Evolutionary conservation across 768 basidiomycete species (phyloP).

Genomic region (Cantharellus anzutake): DNA sequence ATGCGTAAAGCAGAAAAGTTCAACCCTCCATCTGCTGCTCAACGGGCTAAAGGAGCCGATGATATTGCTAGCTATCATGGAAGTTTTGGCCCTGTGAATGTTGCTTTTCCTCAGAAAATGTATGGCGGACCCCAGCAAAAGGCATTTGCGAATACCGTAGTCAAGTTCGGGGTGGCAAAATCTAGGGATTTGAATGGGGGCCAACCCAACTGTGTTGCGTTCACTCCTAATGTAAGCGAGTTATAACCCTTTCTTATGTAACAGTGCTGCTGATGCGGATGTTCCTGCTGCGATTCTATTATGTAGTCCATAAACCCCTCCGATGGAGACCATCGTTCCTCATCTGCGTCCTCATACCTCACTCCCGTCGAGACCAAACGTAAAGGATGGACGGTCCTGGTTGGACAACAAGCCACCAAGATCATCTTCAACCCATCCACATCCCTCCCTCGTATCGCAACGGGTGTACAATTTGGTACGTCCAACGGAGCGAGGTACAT

Average conservation of each 20-base stretch:
- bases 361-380: constrained; percentile 30
- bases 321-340: constrained; percentile 32
- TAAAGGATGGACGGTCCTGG: constrained; percentile 32
- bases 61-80: constrained; percentile 32
- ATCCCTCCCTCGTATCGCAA: not conserved
- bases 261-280: not conserved
- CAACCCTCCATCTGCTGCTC: constrained; percentile 11
- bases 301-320: constrained; percentile 25
- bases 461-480: constrained; percentile 27
- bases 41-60: constrained; percentile 15
- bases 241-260: not conserved
- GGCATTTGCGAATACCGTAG: constrained; percentile 29
- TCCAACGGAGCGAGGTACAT: constrained; percentile 12
- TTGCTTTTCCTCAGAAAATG: constrained; percentile 25
- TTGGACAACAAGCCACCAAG: constrained; percentile 10
- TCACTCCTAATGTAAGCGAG: constrained; percentile 27
- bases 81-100: constrained; percentile 32
- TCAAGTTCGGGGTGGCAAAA: constrained; percentile 27
- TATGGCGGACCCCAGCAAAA: constrained; percentile 35
- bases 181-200: constrained; percentile 36
- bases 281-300: not conserved
- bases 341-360: constrained; percentile 34
- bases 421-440: not conserved
- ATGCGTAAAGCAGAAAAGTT: constrained; percentile 12
- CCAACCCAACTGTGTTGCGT: constrained; percentile 33